Percentiles rank a stretch among this genome's conserved stretches.
Conservation (phyloP, 805 yeast species). For the Ogataea pini region DNA sequence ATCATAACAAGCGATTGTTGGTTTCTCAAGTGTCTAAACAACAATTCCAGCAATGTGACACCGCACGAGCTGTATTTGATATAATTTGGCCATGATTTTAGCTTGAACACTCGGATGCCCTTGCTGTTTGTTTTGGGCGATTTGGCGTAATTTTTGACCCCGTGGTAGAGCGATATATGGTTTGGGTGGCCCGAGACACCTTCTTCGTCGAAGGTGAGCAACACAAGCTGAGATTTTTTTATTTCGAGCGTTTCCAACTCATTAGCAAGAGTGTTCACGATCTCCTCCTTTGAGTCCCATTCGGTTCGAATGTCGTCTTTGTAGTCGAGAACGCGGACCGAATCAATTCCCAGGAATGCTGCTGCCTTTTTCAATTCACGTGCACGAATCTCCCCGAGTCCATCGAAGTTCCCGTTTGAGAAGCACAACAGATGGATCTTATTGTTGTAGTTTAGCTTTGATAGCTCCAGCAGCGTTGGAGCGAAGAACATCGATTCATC, state of each 20-base stretch:
- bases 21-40: constrained; percentile 28
- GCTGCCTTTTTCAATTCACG: constrained; percentile 61
- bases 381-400: constrained; percentile 64
- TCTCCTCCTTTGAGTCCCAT: constrained; percentile 55
- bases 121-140: not conserved
- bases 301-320: constrained; percentile 65
- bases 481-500: constrained; percentile 98
- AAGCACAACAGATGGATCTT: constrained; percentile 63
- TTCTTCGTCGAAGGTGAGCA: constrained; percentile 75
- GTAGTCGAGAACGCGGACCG: constrained; percentile 51
- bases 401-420: constrained; percentile 76
- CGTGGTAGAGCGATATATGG: constrained; percentile 65
- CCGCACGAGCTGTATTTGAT: constrained; percentile 53
- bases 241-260: constrained; percentile 19
- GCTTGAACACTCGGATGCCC: constrained; percentile 23
- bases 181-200: constrained; percentile 92
- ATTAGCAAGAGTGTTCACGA: constrained; percentile 40
- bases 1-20: not conserved
- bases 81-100: constrained; percentile 35
- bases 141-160: constrained; percentile 39
- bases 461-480: constrained; percentile 63
- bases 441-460: constrained; percentile 50
- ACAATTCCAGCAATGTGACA: constrained; percentile 39
- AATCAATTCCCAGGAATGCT: constrained; percentile 48
- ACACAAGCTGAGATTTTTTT: constrained; percentile 33